A percentile compares a stretch with the other conserved stretches of the same genome.
Evolutionary conservation across 495 filamentous ascomycete genomes (phyloP).

Genomic region (Achaetomiella virescens): DNA sequence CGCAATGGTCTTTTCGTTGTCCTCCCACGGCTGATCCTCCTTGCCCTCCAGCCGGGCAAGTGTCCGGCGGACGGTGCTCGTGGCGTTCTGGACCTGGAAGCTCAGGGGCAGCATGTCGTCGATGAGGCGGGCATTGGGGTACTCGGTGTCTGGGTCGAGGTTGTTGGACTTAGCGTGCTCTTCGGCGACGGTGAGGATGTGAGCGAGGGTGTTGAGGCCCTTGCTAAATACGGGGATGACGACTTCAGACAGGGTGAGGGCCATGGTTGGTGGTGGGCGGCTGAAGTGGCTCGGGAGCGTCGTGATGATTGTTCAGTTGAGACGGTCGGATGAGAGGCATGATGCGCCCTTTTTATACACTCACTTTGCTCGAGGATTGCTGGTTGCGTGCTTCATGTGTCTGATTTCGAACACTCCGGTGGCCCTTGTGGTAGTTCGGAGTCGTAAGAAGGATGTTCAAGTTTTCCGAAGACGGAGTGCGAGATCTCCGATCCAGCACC

Average conservation of each 20-base stretch:
- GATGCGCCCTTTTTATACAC: no score
- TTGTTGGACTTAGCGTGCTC: slow-evolving; percentile 16
- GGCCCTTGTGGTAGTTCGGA: no score
- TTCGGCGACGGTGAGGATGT: slow-evolving; percentile 27
- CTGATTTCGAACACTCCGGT: no score
- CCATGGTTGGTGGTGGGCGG: slow-evolving; percentile 3
- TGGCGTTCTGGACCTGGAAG: slow-evolving; percentile 42
- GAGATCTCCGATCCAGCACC: no score
- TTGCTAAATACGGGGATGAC: slow-evolving; percentile 25
- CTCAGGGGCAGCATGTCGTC: slow-evolving; percentile 45
- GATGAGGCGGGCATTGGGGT: slow-evolving; percentile 27
- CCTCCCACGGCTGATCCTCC: slow-evolving; percentile 7
- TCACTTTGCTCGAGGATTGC: no score
- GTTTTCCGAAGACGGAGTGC: no score
- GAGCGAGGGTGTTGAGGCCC: slow-evolving; percentile 22
- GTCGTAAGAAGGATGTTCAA: no score
- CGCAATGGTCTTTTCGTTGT: slow-evolving; percentile 21
- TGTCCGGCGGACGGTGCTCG: slow-evolving; percentile 23
- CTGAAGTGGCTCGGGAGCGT: not conserved
- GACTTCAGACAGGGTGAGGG: slow-evolving; percentile 24
- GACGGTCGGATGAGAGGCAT: no score
- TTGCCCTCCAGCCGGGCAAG: slow-evolving; percentile 14
- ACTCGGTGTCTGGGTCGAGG: slow-evolving; percentile 17
- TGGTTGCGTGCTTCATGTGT: no score
- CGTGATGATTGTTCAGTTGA: not conserved